phyloP scores from a whole-genome alignment of 2,329 filamentous ascomycete genomes.

The Ilyonectria mors-panacis region DNA sequence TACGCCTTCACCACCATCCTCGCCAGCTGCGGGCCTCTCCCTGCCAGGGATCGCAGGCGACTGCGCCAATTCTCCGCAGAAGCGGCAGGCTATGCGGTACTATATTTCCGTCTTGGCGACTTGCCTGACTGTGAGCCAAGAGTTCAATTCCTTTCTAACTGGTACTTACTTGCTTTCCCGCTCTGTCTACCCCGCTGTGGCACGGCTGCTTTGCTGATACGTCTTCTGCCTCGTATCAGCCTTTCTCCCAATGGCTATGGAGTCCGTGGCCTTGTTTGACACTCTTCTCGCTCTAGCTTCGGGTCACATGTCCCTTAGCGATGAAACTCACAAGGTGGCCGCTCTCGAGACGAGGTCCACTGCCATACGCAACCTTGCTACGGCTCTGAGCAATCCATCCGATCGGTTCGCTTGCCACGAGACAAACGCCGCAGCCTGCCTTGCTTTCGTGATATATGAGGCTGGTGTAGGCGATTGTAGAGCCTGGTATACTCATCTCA shows the following conservation, averaged over 20 bases:
- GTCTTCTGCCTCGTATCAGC: neutral
- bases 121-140: conserved; percentile 2
- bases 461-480: conserved; percentile 5
- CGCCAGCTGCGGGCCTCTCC: too few relatives aligned
- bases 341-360: conserved; percentile 11
- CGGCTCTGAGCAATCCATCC: neutral
- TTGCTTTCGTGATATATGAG: conserved; percentile 11
- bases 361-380: neutral
- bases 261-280: conserved; percentile 14
- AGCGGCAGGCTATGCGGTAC: conserved; percentile 12
- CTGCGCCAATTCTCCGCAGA: neutral
- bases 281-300: conserved; percentile 12
- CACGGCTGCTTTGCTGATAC: neutral
- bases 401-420: neutral
- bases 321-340: neutral
- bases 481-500: conserved; percentile 20
- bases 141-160: conserved; percentile 20
- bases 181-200: neutral
- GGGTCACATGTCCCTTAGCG: conserved; percentile 11
- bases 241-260: conserved; percentile 26
- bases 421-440: conserved; percentile 12
- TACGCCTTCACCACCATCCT: too few relatives aligned
- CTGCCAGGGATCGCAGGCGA: too few relatives aligned
- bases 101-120: conserved; percentile 12
- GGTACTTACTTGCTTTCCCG: neutral